phyloP scores from a whole-genome alignment of 192 early-diverging fungal genomes.

The Backusella mclennaniae region DNA sequence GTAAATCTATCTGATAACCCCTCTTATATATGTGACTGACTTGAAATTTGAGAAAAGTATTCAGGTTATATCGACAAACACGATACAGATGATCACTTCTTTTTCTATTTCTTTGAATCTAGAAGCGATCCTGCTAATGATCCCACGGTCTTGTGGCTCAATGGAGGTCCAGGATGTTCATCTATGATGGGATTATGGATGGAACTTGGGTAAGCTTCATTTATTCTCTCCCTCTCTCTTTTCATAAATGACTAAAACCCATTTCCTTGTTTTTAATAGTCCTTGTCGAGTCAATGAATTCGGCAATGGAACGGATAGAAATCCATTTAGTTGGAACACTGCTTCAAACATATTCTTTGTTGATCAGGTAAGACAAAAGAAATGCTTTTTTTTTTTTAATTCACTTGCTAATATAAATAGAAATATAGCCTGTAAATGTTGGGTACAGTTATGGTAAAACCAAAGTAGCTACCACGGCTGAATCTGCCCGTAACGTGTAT shows the following conservation, averaged over 20 bases:
- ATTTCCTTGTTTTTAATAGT: not conserved
- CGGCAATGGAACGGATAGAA: slow-evolving; percentile 63
- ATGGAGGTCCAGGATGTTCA: slow-evolving; percentile 85
- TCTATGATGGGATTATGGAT: slow-evolving; percentile 77
- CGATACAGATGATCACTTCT: slow-evolving; percentile 73
- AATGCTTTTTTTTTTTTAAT: slow-evolving; percentile 9
- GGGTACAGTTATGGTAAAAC: slow-evolving; percentile 86
- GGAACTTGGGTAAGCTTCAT: slow-evolving; percentile 62
- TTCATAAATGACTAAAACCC: not conserved
- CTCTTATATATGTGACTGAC: not conserved
- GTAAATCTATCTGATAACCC: not conserved
- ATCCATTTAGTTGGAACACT: slow-evolving; percentile 87
- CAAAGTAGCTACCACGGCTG: slow-evolving; percentile 63
- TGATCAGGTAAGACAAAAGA: slow-evolving; percentile 54
- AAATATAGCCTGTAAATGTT: slow-evolving; percentile 75
- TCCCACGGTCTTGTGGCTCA: slow-evolving; percentile 77
- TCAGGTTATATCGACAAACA: slow-evolving; percentile 73
- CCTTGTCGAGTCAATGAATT: slow-evolving; percentile 84
- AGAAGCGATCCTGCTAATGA: slow-evolving; percentile 72
- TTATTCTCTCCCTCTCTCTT: not conserved
- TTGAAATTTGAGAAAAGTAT: slow-evolving; percentile 46
- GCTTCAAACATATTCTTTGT: slow-evolving; percentile 83
- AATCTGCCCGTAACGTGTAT: slow-evolving; percentile 86
- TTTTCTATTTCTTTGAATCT: slow-evolving; percentile 98
- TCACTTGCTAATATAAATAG: not conserved